Evolutionary conservation across 2,329 filamentous ascomycete genomes (phyloP).

Genomic region (Fusarium sp.): DNA sequence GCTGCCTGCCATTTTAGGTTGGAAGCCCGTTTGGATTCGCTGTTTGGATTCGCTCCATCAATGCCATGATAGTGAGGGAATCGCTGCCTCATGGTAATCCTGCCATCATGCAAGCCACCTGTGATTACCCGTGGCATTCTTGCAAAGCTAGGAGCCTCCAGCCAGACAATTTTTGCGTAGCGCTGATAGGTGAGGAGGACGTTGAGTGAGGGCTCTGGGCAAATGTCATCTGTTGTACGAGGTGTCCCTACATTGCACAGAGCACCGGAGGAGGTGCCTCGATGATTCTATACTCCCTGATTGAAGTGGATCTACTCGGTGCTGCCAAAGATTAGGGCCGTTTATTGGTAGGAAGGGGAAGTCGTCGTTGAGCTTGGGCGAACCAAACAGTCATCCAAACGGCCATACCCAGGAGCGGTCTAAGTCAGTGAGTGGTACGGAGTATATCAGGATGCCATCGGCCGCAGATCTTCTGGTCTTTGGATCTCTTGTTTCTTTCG

Average conservation of each 20-base stretch:
- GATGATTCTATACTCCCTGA: constrained; percentile 12
- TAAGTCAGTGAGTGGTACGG: constrained; percentile 41
- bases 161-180: constrained; percentile 22
- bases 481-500: constrained; percentile 8
- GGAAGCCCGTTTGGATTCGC: constrained; percentile 18
- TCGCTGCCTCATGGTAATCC: constrained; percentile 24
- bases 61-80: constrained; percentile 7
- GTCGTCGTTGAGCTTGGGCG: constrained; percentile 1
- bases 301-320: constrained; percentile 18
- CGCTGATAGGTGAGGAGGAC: constrained; percentile 1
- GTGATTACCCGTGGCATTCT: constrained; percentile 13
- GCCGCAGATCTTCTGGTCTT: constrained; percentile 25
- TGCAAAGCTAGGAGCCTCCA: constrained; percentile 20
- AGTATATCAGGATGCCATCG: constrained; percentile 37
- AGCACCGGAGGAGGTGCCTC: constrained; percentile 18
- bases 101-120: constrained; percentile 23
- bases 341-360: constrained; percentile 25
- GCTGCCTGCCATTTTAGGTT: constrained; percentile 1
- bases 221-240: constrained; percentile 40
- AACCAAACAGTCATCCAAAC: constrained; percentile 33
- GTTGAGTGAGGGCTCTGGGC: constrained; percentile 23
- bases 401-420: constrained; percentile 24
- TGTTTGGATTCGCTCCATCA: constrained; percentile 17
- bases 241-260: constrained; percentile 15
- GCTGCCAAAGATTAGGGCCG: constrained; percentile 18